Percentiles rank a stretch among this genome's conserved stretches.
Evolutionary conservation across 331 rosid genomes (phyloP).

Genomic region (Erythrophleum ivorense): DNA sequence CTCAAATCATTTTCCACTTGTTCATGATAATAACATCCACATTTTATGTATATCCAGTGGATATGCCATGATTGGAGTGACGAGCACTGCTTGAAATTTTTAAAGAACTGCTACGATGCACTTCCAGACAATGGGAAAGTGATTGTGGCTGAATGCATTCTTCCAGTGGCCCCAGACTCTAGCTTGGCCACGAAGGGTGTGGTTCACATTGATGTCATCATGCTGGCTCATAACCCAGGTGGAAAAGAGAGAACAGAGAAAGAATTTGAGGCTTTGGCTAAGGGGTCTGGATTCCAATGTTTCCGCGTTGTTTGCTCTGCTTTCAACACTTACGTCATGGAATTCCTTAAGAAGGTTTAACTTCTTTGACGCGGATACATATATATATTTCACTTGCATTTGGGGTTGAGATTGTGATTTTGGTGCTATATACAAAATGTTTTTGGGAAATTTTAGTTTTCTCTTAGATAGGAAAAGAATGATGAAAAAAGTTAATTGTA

Average conservation of each 20-base stretch:
- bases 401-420: conserved; percentile 38
- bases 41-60: conserved; percentile 54
- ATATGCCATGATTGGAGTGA: conserved; percentile 98
- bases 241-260: conserved; percentile 93
- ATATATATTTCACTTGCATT: conserved; percentile 5
- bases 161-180: conserved; percentile 79
- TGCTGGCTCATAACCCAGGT: conserved; percentile 87
- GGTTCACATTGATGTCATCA: conserved; percentile 74
- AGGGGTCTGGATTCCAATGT: conserved; percentile 76
- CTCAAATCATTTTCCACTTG: not conserved
- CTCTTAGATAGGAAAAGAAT: conserved; percentile 29
- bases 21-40: conserved; percentile 18
- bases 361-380: not conserved
- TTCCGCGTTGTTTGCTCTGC: conserved; percentile 60
- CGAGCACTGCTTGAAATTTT: conserved; percentile 77
- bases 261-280: conserved; percentile 82
- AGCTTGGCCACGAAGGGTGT: conserved; percentile 86
- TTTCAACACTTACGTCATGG: conserved; percentile 81
- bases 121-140: conserved; percentile 81
- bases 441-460: conserved; percentile 26
- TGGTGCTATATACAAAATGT: conserved; percentile 1
- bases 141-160: conserved; percentile 90
- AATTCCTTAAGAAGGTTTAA: conserved; percentile 59
- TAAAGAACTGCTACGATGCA: conserved; percentile 83
- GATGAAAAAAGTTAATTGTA: conserved; percentile 25